Evolutionary conservation across 148 eudicot genomes (phyloP), one percentile per base, ranked within the genome.

Genomic region (Tetragonia tetragonoides): DNA sequence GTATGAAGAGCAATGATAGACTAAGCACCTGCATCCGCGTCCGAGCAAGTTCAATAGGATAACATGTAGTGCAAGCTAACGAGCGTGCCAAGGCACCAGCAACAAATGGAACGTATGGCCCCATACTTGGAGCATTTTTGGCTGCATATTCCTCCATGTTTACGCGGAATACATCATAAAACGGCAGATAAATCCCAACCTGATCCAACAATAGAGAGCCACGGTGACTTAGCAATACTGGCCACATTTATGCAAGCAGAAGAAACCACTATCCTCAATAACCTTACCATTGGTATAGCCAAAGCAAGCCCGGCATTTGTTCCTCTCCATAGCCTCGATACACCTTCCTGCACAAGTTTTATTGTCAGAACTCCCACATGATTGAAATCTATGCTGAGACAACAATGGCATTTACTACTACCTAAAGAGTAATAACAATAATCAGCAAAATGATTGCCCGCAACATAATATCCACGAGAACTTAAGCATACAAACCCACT

Each of bases 111-210:
- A 89, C 93, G 79, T 87, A 89, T 20, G 93, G 92, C 63, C 84
- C 87, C 85, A 93, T 66, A 81, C 85, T 88, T 72, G 97, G 97
- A 78, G 84, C 81, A 76, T 90, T 89, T 56, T 85, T 83, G 70
- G 86, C 67, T 7, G 87, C 79, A 69, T 83, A 91, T 56, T 82
- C 90, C 79, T 88, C 92, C 83, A 95, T 81, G 62, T 67, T 77
- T 71, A 83, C 78, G 40, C 91, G 90, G 74, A 95, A 93, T 69
- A 93, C 85, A 86, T 95, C 99, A 73, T 95, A 95, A 80, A 87
- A 91, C 23, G 99, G 99, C 78, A 95, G 80, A 80, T 95, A 95
- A 81, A 95, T 95, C 24, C 94, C 99, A 39, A 95, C 99, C 99
- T 95, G 87, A 64, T 73, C 59, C 18, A 23, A 77, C 5, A 59